A percentile compares a stretch with the other conserved stretches of the same genome.
These are phyloP conservation scores for Hydnomerulius pinastri DNA, from an alignment of 768 basidiomycete genomes.

Conservation along the genomic window DNA sequence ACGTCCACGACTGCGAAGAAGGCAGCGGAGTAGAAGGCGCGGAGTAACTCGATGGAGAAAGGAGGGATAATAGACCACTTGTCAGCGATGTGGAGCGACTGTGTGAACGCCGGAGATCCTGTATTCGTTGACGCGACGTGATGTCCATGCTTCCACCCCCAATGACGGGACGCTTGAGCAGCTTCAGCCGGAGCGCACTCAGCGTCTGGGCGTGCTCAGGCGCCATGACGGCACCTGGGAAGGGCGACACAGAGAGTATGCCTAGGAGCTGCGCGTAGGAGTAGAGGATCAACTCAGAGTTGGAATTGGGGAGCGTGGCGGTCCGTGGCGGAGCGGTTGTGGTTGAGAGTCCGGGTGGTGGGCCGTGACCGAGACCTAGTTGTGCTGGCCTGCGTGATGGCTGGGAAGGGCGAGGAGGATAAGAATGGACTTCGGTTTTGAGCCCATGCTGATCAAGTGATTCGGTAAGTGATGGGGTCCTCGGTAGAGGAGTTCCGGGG, in stretches of 20 bases:
- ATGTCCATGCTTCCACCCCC: constrained; percentile 84
- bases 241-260: constrained; percentile 57
- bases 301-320: constrained; percentile 48
- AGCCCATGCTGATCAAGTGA: constrained; percentile 20
- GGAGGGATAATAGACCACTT: constrained; percentile 49
- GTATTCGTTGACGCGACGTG: constrained; percentile 38
- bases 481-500: constrained; percentile 37
- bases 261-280: constrained; percentile 83
- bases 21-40: constrained; percentile 22
- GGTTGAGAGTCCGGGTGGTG: constrained; percentile 24
- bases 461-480: constrained; percentile 29
- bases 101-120: constrained; percentile 38
- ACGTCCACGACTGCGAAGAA: constrained; percentile 26
- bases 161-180: constrained; percentile 46
- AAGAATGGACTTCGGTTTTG: constrained; percentile 36
- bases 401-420: constrained; percentile 28
- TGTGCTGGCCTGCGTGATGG: constrained; percentile 39
- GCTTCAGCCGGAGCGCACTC: constrained; percentile 47
- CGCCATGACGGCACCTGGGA: constrained; percentile 40
- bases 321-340: constrained; percentile 32
- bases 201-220: constrained; percentile 49
- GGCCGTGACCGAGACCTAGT: constrained; percentile 51
- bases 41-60: constrained; percentile 41
- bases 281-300: constrained; percentile 75
- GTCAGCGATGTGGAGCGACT: constrained; percentile 54